phyloP scores from a whole-genome alignment of 495 filamentous ascomycete genomes.

The Hyaloscypha hepaticicola region DNA sequence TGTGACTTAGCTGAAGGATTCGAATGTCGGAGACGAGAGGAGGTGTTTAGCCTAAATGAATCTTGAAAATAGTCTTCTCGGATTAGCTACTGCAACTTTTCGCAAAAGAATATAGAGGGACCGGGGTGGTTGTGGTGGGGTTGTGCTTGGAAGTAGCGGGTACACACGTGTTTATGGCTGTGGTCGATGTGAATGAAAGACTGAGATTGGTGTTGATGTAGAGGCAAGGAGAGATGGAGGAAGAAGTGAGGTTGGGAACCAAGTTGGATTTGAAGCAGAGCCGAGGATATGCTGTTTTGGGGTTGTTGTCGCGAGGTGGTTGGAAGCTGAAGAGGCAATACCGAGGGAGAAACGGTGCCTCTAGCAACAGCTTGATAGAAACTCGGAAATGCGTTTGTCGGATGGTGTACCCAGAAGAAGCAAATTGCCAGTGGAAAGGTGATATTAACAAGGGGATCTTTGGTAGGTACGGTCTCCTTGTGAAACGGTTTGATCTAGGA shows the following conservation, averaged over 20 bases:
- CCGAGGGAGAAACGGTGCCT: neutral
- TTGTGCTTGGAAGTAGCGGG: neutral
- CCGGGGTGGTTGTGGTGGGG: neutral
- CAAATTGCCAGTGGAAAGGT: neutral
- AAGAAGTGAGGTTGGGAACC: neutral
- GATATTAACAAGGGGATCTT: neutral
- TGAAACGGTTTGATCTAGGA: neutral
- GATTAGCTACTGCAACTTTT: neutral
- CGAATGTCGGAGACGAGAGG: neutral
- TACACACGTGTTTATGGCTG: neutral
- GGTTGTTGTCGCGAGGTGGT: neutral
- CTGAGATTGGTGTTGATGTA: neutral
- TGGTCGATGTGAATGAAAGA: neutral
- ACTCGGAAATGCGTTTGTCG: neutral
- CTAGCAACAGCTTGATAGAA: neutral
- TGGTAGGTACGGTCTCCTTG: neutral
- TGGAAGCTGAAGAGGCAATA: neutral
- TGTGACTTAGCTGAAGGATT: neutral
- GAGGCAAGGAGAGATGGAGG: neutral
- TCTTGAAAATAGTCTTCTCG: neutral
- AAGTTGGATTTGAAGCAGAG: neutral
- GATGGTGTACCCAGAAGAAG: neutral
- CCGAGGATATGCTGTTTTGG: neutral
- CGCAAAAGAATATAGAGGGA: neutral
- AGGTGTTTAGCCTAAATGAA: neutral